Percentiles rank a stretch among this genome's conserved stretches.
Conservation (phyloP, 2,329 filamentous ascomycete species). For the Pseudogymnoascus sp. region DNA sequence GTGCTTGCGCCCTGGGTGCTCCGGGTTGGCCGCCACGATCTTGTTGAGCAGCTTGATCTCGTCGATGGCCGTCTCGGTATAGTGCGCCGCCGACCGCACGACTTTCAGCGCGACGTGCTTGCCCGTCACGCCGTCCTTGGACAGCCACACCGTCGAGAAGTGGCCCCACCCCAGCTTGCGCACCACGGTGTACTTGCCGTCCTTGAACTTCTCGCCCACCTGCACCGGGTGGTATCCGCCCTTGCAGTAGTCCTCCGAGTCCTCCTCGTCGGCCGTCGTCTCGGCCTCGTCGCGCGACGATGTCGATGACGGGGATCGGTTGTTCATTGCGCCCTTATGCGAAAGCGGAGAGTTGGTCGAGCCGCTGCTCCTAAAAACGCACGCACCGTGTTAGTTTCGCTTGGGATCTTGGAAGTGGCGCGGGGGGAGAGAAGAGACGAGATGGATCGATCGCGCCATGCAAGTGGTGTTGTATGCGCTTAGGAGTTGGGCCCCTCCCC, state of each 20-base stretch:
- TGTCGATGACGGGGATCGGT: constrained; percentile 53
- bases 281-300: constrained; percentile 78
- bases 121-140: constrained; percentile 72
- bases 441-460: constrained; percentile 10
- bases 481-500: constrained; percentile 22
- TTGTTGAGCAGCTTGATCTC: constrained; percentile 98
- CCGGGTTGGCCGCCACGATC: constrained; percentile 89
- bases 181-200: constrained; percentile 91
- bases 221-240: constrained; percentile 94
- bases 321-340: constrained; percentile 21
- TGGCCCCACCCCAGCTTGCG: constrained; percentile 97
- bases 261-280: constrained; percentile 94
- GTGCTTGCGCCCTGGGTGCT: constrained; percentile 88
- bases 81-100: constrained; percentile 93
- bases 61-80: constrained; percentile 96
- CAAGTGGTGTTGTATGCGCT: constrained; percentile 21
- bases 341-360: constrained; percentile 20
- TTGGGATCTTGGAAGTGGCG: constrained; percentile 21
- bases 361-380: constrained; percentile 26
- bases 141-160: constrained; percentile 92
- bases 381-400: constrained; percentile 24
- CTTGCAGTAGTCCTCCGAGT: constrained; percentile 99
- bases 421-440: neutral
- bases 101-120: constrained; percentile 98
- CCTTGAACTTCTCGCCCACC: constrained; percentile 94